Base-by-base conservation (phyloP, 169 alveolate genomes). In the Cyclospora cayetanensis region DNA sequence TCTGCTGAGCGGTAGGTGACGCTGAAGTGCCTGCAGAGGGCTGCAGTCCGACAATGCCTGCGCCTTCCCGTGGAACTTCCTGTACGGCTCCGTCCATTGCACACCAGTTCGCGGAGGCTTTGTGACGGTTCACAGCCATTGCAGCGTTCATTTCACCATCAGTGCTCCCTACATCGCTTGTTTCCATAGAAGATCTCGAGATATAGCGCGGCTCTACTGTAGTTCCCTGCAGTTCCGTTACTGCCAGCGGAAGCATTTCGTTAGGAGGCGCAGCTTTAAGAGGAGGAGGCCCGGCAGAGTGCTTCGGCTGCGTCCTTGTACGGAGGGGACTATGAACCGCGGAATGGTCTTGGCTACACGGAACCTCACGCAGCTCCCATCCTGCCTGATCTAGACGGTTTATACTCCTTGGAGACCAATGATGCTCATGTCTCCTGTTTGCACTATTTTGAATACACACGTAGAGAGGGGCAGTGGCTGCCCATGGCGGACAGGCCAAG, bases 201-300 rank as follows among this genome's bases (percentile, higher is more conserved):
- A n/a, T n/a, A n/a, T n/a, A n/a, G n/a, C n/a, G n/a, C n/a, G n/a
- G n/a, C n/a, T n/a, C n/a, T n/a, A n/a, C n/a, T n/a, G n/a, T n/a
- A n/a, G n/a, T n/a, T n/a, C n/a, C n/a, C n/a, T n/a, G n/a, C n/a
- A n/a, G n/a, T n/a, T n/a, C n/a, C n/a, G n/a, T n/a, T n/a, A n/a
- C n/a, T n/a, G n/a, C n/a, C n/a, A n/a, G n/a, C n/a, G n/a, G n/a
- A n/a, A n/a, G n/a, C n/a, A n/a, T n/a, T n/a, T n/a, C n/a, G n/a
- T n/a, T n/a, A n/a, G n/a, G 42, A 2, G 55, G 35, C 52, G 27
- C 55, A 74, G 43, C 65, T 74, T 74, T 74, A 20, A 39, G 85
- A 37, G 85, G 20, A 22, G 85, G 85, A 27, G 65, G 85, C 27
- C 85, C 85, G 27, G 85, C 85, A 74, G 42, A 27, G 63, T 63